Evolutionary conservation across 2,329 filamentous ascomycete species (phyloP).

Genomic region (Verticillium nonalfalfae): DNA sequence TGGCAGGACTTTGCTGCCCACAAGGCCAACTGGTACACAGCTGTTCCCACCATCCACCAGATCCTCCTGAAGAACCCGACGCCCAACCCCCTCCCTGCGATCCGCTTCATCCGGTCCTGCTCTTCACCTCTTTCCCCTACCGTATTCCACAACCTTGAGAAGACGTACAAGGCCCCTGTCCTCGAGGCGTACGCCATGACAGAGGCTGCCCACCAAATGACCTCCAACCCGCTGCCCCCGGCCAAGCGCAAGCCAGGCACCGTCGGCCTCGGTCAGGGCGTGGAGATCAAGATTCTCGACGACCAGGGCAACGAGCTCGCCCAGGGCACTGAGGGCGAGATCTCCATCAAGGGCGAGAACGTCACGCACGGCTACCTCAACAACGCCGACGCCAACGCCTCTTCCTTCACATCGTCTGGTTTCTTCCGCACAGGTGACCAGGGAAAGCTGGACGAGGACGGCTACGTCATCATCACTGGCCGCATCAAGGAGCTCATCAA

Average conservation of each 20-base stretch:
- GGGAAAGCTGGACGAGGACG: constrained; percentile 71
- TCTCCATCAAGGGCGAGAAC: constrained; percentile 76
- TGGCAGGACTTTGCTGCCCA: constrained; percentile 71
- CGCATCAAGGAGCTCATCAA: constrained; percentile 91
- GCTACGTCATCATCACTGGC: constrained; percentile 82
- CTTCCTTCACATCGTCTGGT: constrained; percentile 66
- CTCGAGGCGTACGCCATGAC: constrained; percentile 92
- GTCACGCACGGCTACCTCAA: constrained; percentile 83
- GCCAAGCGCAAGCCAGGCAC: constrained; percentile 73
- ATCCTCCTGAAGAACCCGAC: constrained; percentile 71
- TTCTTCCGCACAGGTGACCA: constrained; percentile 89
- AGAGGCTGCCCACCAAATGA: constrained; percentile 82
- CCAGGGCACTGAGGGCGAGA: constrained; percentile 69
- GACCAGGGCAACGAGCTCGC: constrained; percentile 60
- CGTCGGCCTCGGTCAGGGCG: constrained; percentile 77
- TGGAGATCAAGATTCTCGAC: constrained; percentile 74
- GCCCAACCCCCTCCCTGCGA: constrained; percentile 61
- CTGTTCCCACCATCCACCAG: constrained; percentile 89
- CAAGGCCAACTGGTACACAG: constrained; percentile 85
- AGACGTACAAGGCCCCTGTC: constrained; percentile 70
- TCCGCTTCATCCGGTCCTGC: constrained; percentile 84
- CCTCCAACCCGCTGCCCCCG: constrained; percentile 65
- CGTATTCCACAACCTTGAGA: constrained; percentile 72
- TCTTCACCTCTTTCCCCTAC: constrained; percentile 79
- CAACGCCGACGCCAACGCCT: constrained; percentile 68